These are phyloP conservation scores for Coprinopsis cinerea DNA, from an alignment of 768 basidiomycete species.

Conservation along the genomic window DNA sequence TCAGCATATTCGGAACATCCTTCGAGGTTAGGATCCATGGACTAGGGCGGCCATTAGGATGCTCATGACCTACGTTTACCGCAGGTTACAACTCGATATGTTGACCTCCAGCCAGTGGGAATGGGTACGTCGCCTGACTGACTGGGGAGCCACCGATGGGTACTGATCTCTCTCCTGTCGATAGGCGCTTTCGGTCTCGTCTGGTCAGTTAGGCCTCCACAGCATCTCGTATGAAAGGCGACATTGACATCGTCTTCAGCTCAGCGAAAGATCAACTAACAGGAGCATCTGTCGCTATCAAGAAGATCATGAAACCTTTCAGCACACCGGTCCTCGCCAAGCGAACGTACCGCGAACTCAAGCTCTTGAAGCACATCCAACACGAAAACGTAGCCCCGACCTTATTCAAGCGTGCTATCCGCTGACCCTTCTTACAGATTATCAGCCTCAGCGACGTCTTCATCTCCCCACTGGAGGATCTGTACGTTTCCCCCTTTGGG, in stretches of 20 bases:
- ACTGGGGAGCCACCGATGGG: conserved; percentile 8
- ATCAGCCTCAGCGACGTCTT: conserved; percentile 99
- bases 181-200: conserved; percentile 96
- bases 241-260: conserved; percentile 32
- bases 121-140: conserved; percentile 67
- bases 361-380: conserved; percentile 96
- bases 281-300: conserved; percentile 91
- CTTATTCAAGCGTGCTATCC: neutral
- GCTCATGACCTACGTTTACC: conserved; percentile 14
- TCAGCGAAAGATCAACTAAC: conserved; percentile 95
- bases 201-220: conserved; percentile 51
- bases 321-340: conserved; percentile 97
- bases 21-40: conserved; percentile 62
- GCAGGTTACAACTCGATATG: conserved; percentile 96
- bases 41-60: conserved; percentile 12
- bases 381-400: conserved; percentile 81
- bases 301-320: conserved; percentile 99
- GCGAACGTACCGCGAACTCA: conserved; percentile 95
- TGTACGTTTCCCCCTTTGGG: conserved; percentile 45
- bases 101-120: conserved; percentile 97
- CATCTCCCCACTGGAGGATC: conserved; percentile 98
- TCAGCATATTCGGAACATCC: conserved; percentile 97
- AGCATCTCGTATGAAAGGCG: conserved; percentile 6
- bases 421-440: conserved; percentile 47
- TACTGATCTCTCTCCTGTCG: conserved; percentile 16